Percentiles rank a stretch among this genome's conserved stretches.
Conservation (phyloP, 306 rosid genomes). For the Geum urbanum region DNA sequence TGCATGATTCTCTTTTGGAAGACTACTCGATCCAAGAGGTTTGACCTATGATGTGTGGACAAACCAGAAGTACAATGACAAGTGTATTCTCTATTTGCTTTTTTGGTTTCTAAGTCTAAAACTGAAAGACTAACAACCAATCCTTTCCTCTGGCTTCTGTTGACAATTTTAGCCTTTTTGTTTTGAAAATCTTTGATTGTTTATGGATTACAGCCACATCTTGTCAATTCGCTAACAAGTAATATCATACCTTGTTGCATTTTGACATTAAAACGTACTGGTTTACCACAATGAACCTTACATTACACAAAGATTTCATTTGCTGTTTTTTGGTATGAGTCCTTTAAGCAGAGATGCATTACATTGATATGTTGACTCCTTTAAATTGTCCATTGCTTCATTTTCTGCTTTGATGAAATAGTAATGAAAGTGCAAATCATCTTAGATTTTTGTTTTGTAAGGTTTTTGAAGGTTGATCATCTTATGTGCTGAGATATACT, state of each 20-base stretch:
- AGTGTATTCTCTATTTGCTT: neutral
- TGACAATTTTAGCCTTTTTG: neutral
- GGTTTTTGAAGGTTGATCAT: conserved; percentile 3
- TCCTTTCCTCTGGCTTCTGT: neutral
- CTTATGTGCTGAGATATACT: neutral
- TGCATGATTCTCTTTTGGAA: neutral
- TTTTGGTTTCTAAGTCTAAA: conserved; percentile 1
- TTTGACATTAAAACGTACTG: neutral
- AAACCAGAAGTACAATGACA: neutral
- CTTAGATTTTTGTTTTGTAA: neutral
- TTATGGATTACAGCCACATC: neutral
- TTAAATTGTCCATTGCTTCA: neutral
- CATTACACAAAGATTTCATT: neutral
- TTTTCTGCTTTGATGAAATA: neutral
- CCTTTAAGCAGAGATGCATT: conserved; percentile 2
- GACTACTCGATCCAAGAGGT: neutral
- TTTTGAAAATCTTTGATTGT: neutral
- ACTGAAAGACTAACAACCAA: neutral
- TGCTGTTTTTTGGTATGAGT: neutral
- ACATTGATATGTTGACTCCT: neutral
- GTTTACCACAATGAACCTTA: neutral
- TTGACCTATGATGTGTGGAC: neutral
- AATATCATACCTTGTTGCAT: neutral
- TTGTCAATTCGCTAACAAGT: neutral
- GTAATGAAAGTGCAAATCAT: neutral